A percentile compares a stretch with the other conserved stretches of the same genome.
Evolutionary conservation across 1,139 yeast species (phyloP).

Genomic region (Kodamaea suecica): DNA sequence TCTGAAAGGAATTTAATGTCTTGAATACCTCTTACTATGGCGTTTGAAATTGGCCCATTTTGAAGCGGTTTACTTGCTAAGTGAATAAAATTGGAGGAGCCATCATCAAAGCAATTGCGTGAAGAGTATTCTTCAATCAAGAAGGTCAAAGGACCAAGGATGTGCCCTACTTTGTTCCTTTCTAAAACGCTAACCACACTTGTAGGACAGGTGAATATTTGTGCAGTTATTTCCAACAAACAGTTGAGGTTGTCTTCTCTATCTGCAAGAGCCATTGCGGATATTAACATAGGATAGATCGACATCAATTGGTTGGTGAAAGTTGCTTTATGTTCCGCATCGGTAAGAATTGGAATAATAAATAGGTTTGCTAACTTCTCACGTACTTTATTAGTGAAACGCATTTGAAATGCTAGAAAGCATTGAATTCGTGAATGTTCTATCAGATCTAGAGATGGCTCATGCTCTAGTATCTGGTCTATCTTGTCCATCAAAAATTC

Average conservation of each 20-base stretch:
- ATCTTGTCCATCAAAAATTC: constrained; percentile 15
- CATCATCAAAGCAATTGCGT: background rate
- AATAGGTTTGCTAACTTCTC: constrained; percentile 45
- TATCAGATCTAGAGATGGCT: background rate
- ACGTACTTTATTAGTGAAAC: constrained; percentile 53
- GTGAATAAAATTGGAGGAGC: constrained; percentile 25
- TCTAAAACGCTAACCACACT: constrained; percentile 45
- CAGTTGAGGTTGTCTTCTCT: constrained; percentile 63
- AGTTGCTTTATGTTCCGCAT: constrained; percentile 39
- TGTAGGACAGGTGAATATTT: constrained; percentile 64
- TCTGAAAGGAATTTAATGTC: constrained; percentile 45
- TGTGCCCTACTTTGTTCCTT: constrained; percentile 33
- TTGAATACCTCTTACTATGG: constrained; percentile 35
- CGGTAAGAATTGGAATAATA: constrained; percentile 54
- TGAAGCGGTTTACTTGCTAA: constrained; percentile 17
- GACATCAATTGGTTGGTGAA: constrained; percentile 54
- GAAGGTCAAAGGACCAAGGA: constrained; percentile 48
- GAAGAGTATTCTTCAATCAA: constrained; percentile 41
- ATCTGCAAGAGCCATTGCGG: constrained; percentile 49
- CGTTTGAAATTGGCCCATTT: constrained; percentile 25
- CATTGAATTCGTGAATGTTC: constrained; percentile 48
- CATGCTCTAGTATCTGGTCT: constrained; percentile 4
- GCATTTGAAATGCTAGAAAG: constrained; percentile 52
- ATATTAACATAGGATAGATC: constrained; percentile 53
- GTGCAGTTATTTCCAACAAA: constrained; percentile 54